Evolutionary conservation across 768 basidiomycete species (phyloP).

Genomic region (Rhizopogon vesiculosus): DNA sequence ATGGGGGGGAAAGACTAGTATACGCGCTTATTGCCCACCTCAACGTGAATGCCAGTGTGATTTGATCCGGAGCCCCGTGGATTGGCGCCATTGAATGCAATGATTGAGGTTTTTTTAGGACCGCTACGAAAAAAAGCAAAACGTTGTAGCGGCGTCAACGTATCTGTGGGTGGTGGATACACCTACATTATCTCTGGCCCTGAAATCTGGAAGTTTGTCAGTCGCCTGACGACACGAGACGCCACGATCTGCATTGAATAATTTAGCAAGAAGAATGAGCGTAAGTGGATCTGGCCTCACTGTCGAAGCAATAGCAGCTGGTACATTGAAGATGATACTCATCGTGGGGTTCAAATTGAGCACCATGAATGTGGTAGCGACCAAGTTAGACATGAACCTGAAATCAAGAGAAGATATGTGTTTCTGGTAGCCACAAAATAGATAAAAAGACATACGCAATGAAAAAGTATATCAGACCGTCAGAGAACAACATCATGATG

Average conservation of each 20-base stretch:
- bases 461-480: conserved; percentile 72
- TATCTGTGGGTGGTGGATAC: not conserved
- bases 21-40: conserved; percentile 17
- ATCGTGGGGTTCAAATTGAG: conserved; percentile 62
- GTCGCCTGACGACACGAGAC: conserved; percentile 53
- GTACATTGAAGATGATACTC: conserved; percentile 63
- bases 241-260: conserved; percentile 45
- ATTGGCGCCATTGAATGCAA: conserved; percentile 11
- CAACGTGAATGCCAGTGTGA: conserved; percentile 26
- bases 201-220: conserved; percentile 41
- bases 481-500: conserved; percentile 60
- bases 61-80: not conserved
- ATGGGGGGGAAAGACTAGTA: conserved; percentile 1
- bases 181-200: conserved; percentile 27
- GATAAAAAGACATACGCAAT: conserved; percentile 50
- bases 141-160: not conserved
- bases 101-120: conserved; percentile 16
- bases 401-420: not conserved
- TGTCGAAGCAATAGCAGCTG: conserved; percentile 52
- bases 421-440: conserved; percentile 18
- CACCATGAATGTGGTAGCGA: conserved; percentile 58
- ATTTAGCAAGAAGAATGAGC: not conserved
- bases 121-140: conserved; percentile 5
- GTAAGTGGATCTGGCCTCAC: conserved; percentile 25
- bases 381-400: conserved; percentile 36